Conservation (phyloP, 1,139 yeast species). For the Suhomyces kunorum region DNA sequence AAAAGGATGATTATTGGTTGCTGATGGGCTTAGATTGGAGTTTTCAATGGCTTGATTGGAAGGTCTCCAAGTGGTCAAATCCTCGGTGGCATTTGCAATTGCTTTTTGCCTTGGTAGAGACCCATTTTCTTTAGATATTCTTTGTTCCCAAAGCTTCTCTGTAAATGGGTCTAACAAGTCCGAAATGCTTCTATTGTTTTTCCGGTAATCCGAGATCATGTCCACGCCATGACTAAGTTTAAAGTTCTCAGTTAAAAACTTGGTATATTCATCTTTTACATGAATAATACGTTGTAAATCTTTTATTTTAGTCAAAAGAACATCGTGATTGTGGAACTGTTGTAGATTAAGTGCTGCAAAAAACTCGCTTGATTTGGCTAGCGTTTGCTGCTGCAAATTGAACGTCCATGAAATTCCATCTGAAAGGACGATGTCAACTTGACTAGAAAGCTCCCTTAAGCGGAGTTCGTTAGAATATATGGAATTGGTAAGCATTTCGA, state of each 20-base stretch:
- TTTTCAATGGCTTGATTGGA: constrained; percentile 5
- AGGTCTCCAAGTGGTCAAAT: constrained; percentile 13
- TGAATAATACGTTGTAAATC: constrained; percentile 26
- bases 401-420: constrained; percentile 27
- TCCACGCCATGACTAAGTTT: constrained; percentile 40
- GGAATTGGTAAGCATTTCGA: neutral
- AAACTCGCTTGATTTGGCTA: constrained; percentile 17
- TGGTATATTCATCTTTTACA: constrained; percentile 37
- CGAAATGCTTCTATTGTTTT: constrained; percentile 19
- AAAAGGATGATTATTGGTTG: constrained; percentile 11
- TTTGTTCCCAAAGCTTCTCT: constrained; percentile 19
- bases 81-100: constrained; percentile 6
- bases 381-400: constrained; percentile 14
- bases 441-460: neutral
- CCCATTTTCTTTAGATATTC: constrained; percentile 5
- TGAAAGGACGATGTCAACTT: neutral
- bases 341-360: constrained; percentile 26
- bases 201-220: constrained; percentile 31
- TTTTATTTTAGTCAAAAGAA: constrained; percentile 22
- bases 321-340: constrained; percentile 27
- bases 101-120: constrained; percentile 3
- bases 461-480: neutral
- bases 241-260: constrained; percentile 39
- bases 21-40: neutral
- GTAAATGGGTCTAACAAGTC: constrained; percentile 21